Evolutionary conservation across 495 filamentous ascomycete species (phyloP), one percentile per base, ranked within the genome.

Genomic region (Talaromyces proteolyticus): DNA sequence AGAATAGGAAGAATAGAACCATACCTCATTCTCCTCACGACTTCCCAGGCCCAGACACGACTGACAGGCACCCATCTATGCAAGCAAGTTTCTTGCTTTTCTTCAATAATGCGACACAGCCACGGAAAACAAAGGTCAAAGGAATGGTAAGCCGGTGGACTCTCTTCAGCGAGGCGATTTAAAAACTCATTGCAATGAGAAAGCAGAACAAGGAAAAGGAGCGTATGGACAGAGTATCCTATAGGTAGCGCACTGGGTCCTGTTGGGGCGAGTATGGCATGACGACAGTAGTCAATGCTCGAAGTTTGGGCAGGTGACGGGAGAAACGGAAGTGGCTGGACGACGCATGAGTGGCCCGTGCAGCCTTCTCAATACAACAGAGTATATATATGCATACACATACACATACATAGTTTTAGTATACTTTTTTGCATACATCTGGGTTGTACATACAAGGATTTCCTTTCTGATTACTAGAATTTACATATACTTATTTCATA

Each of bases 11-110:
- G 17, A 24, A 8, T 20, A 3, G 17, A 3, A 3, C 37, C 70
- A 68, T 63, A 77, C 75, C 64, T 77, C 72, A 29, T 62, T 61
- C 42, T 60, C 66, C 29, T 71, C 69, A 36, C 65, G 67, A 55
- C 72, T 73, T 53, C 62, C 56, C 21, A 62, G 58, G 55, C 75
- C 75, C 34, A 77, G 71, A 57, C 75, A 79, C 18, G 73, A 77
- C 50, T 72, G 62, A 60, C 75, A 79, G 52, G 68, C 54, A 57
- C 74, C 74, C 75, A 78, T 78, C 66, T 64, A 65, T 57, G 5
- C 24, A 45, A 44, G 42, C 8, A 6, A 7, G 38, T 41, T 41
- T 14, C 6, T 41, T 20, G n/a, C 18, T 2, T 17, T 20, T 41
- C 10, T 22, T 23, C 7, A n/a, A n/a, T 6, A 45, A 24, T 14